Evolutionary conservation across 257 asterid species (phyloP), one percentile per base, ranked within the genome.

Genomic region (Craterostigma plantagineum): DNA sequence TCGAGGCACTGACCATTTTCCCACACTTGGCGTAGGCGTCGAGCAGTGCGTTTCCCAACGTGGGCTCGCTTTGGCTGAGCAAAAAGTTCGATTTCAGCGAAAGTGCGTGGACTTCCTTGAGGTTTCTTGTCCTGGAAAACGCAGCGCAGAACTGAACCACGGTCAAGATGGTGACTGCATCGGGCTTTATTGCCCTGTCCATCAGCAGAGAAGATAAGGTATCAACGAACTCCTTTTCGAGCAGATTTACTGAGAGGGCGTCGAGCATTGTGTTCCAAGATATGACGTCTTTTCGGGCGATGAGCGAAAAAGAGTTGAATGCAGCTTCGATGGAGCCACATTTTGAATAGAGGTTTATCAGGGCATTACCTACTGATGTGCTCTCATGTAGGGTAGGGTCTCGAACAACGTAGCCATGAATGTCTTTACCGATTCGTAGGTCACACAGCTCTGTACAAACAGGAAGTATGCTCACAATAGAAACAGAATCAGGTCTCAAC

Each of bases 211-310:
- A 39, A 35, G 39, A 35, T 18, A 79, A 55, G 56, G 76, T 69
- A 52, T 62, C 57, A 58, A 51, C 52, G 56, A 76, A 83, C 61
- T 58, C 46, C 39, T 43, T 35, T 35, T 62, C 78, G 14, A 65
- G 72, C 40, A 54, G 61, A 50, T 45, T 67, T 57, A 65, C 61
- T 44, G 74, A 68, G 39, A 69, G 61, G 18, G 73, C 77, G 59
- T 83, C 92, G 36, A 83, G 76, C 70, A 83, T 49, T 35, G 95
- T 51, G 43, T 83, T 79, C 95, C 95, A 83, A 5, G 92, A 83
- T 52, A 83, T 71, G 56, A 76, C 38, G 63, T 83, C 92, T 59
- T 51, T 73, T 16, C 43, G 68, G 48, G 60, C 51, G 53, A 68
- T 62, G n/a, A 56, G 64, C 11, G 39, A 52, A 64, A 83, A 79